Evolutionary conservation across 441 rosid genomes (phyloP), one percentile per base, ranked within the genome.

Genomic region (Breynia disticha): DNA sequence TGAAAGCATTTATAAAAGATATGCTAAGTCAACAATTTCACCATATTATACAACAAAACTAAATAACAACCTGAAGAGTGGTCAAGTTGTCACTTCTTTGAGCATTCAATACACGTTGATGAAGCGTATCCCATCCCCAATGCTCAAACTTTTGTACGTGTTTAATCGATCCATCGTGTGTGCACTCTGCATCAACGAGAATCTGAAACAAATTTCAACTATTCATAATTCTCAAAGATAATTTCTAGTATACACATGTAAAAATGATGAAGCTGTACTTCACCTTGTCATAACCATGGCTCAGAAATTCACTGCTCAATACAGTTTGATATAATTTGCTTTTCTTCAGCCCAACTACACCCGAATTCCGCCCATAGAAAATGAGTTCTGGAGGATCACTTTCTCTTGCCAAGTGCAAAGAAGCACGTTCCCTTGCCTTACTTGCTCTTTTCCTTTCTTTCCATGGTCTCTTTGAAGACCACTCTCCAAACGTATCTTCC

Each of bases 131-230:
- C 95, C 98, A 91, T 47, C 95, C 96, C 96, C 96, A 91, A 10
- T 79, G 76, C 68, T 87, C 98, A 78, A 82, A 91, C 64, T 91
- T 91, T 61, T 87, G 95, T 58, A 91, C 68, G 63, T 87, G 96
- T 63, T 70, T 79, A 50, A 87, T 72, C 22, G 98, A 91, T 14
- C 98, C 98, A 70, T 91, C 98, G 69, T 87, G 98, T 54, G 96
- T 91, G 72, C 96, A 91, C 62, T 87, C 98, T 48, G 98, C 98
- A 77, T 91, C 98, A 52, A 91, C 98, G 39, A 91, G 94, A 46
- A 91, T 89, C 96, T 90, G 76, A 63, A 72, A 46, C 24, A 58
- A 50, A 57, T 59, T 37, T 37, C 46, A 72, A 62, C 51, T 5
- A 54, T n/a, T 50, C 43, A 51, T 57, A 55, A 42, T 44, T 49